Percentiles rank a stretch among this genome's conserved stretches.
Conservation (phyloP, 495 filamentous ascomycete genomes). For the Rusavskia elegans region DNA sequence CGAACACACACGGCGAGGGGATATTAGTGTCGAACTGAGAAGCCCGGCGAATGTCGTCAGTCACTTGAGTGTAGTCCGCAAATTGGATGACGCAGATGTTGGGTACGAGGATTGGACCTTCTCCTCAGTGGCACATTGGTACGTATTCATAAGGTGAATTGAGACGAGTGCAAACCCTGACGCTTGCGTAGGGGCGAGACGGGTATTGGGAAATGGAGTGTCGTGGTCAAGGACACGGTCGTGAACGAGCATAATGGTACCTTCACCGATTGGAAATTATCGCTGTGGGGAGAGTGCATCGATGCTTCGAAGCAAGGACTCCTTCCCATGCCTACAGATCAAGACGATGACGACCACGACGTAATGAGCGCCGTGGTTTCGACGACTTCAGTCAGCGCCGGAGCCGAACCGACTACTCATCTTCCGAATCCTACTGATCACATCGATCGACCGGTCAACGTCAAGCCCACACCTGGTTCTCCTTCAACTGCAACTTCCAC, state of each 20-base stretch:
- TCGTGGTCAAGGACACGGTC: conserved; percentile 73
- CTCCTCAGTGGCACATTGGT: conserved; percentile 96
- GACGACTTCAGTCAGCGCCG: conserved; percentile 34
- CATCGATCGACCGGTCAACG: conserved; percentile 59
- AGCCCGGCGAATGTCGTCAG: conserved; percentile 71
- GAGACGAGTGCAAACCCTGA: not conserved
- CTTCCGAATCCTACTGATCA: conserved; percentile 48
- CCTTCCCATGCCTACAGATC: conserved; percentile 68
- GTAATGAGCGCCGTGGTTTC: conserved; percentile 35
- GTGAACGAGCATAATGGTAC: conserved; percentile 62
- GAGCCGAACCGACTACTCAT: conserved; percentile 28
- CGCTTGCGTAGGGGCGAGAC: conserved; percentile 59
- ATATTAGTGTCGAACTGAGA: conserved; percentile 82
- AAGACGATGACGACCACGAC: conserved; percentile 71
- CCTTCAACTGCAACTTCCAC: conserved; percentile 14
- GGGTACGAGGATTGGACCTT: conserved; percentile 98
- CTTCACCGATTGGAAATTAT: conserved; percentile 86
- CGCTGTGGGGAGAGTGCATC: conserved; percentile 78
- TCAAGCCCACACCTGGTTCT: conserved; percentile 29
- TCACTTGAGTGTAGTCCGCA: conserved; percentile 62
- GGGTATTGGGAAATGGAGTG: conserved; percentile 74
- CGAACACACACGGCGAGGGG: conserved; percentile 68
- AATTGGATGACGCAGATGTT: conserved; percentile 37
- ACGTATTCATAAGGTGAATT: conserved; percentile 17
- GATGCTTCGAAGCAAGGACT: conserved; percentile 53